phyloP scores from a whole-genome alignment of 768 basidiomycete genomes.

The Lentinus tigrinus region DNA sequence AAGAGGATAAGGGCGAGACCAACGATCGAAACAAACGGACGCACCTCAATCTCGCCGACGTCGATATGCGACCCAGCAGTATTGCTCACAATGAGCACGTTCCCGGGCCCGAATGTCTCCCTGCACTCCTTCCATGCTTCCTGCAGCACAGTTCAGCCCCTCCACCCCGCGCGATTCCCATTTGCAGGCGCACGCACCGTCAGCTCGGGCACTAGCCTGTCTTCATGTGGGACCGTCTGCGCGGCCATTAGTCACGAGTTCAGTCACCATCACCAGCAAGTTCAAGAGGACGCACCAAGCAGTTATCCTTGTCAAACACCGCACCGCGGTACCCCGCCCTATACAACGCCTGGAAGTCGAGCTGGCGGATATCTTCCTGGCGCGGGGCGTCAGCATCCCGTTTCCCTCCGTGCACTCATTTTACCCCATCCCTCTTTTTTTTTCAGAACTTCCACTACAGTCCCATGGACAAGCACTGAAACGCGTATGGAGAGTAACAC shows the following conservation, averaged over 20 bases:
- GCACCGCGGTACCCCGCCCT: conserved; percentile 83
- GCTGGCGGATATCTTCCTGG: conserved; percentile 75
- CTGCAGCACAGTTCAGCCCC: conserved; percentile 32
- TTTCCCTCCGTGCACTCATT: too few species aligned
- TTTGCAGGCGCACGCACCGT: conserved; percentile 42
- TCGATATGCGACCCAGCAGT: conserved; percentile 85
- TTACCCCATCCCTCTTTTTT: too few species aligned
- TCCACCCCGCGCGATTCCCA: neutral
- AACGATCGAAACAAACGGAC: neutral
- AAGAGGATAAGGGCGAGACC: neutral
- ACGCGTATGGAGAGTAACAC: neutral
- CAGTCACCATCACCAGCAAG: neutral
- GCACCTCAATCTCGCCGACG: conserved; percentile 75
- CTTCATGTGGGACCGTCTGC: conserved; percentile 82
- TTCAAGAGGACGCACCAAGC: conserved; percentile 56
- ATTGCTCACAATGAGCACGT: conserved; percentile 91
- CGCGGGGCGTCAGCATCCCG: conserved; percentile 12
- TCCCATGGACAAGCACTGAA: neutral
- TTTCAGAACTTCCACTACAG: too few species aligned
- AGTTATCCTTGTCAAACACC: conserved; percentile 98
- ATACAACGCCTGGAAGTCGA: conserved; percentile 73
- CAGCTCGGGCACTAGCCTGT: conserved; percentile 74
- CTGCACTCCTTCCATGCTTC: conserved; percentile 75
- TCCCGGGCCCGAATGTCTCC: conserved; percentile 68
- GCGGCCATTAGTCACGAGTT: neutral